Base-by-base conservation (phyloP, 106 monocot species). In the Apostasia shenzhenica region DNA sequence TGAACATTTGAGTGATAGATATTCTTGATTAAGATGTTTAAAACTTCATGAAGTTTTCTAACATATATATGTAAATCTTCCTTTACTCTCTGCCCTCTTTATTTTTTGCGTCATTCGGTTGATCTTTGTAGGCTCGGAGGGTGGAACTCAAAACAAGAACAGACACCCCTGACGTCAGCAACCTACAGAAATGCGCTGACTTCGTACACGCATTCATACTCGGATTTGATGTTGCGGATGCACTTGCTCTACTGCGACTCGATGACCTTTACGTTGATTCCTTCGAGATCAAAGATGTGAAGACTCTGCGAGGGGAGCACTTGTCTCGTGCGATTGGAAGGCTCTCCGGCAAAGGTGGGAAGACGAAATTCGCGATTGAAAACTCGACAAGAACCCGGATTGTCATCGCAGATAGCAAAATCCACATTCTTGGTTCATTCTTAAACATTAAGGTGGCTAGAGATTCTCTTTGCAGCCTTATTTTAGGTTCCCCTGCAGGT, bases 241-340 rank as follows among this genome's bases (percentile, higher is more conserved):
- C 85, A 1, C 11, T 94, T 11, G 94, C 91, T 13, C 78, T 95
- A n/a, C 66, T 95, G 3, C 95, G 91, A 42, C 68, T 95, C 3
- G 95, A 95, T 68, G 91, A 95, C 67, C 77, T 95, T 2, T 95
- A 95, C 59, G 83, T 95, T 0, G 95, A 95, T 46, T 88, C 88
- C 6, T 95, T 95, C 57, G 95, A 95, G 82, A 95, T 95, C 68
- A 85, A 91, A 72, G 95, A 95, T 48, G 91, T 95, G 44, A 95
- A 95, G 77, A 91, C 91, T 0, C 76, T 95, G 7, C 77, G 72
- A 40, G 91, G 88, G 5, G 95, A 91, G 57, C 95, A 95, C 59
- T 84, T 91, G 6, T 88, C 91, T 54, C 79, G 95, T 3, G 95
- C 95, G 4, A 91, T 91, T 37, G 95, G 95, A 1, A 76, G 95